Evolutionary conservation across 352 stramenopile genomes (phyloP).

Genomic region (Phytophthora kernoviae): DNA sequence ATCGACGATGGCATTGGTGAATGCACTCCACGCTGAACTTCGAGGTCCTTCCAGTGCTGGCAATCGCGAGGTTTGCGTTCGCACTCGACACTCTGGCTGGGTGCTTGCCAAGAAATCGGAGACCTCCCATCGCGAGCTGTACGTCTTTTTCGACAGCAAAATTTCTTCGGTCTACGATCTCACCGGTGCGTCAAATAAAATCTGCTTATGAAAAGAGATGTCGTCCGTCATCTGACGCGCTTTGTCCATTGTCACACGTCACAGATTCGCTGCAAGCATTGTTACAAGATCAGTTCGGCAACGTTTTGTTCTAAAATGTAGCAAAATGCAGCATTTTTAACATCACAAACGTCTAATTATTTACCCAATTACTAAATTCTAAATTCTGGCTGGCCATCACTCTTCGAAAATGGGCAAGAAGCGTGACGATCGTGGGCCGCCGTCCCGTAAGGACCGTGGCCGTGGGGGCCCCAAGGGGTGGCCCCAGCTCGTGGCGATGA

Average conservation of each 20-base stretch:
- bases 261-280: slow-evolving; percentile 55
- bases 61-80: slow-evolving; percentile 57
- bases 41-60: slow-evolving; percentile 30
- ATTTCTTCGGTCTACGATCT: slow-evolving; percentile 59
- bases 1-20: slow-evolving; percentile 41
- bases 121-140: slow-evolving; percentile 54
- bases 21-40: slow-evolving; percentile 47
- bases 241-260: slow-evolving; percentile 18
- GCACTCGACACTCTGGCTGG: slow-evolving; percentile 62
- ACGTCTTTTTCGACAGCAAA: slow-evolving; percentile 67
- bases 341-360: not conserved
- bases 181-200: slow-evolving; percentile 37
- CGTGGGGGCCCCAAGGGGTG: slow-evolving; percentile 1
- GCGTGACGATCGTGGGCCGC: slow-evolving; percentile 23
- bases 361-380: too few species aligned
- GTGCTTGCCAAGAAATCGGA: slow-evolving; percentile 55
- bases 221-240: too few species aligned
- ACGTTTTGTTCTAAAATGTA: slow-evolving; percentile 49
- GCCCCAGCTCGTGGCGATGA: slow-evolving; percentile 47
- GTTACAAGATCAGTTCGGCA: slow-evolving; percentile 57
- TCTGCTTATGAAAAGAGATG: too few species aligned
- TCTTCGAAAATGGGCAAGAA: slow-evolving; percentile 35
- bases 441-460: slow-evolving; percentile 22
- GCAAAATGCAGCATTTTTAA: not conserved
- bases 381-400: not conserved